Evolutionary conservation across 1,139 yeast species (phyloP).

Genomic region (Tardiomyces blankii): DNA sequence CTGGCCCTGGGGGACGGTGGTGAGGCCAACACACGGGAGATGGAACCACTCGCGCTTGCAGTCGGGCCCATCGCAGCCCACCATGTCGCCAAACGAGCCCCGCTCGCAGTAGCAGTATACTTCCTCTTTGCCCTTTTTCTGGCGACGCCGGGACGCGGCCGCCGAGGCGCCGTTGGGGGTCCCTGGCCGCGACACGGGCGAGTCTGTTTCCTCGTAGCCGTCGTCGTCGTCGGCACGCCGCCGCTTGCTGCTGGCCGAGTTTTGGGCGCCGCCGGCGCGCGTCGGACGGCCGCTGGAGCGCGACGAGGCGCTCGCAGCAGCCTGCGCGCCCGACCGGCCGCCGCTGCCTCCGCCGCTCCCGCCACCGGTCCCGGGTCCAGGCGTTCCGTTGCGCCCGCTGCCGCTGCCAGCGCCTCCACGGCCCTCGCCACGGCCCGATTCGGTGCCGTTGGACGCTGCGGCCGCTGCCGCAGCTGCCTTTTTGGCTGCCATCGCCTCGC

Average conservation of each 20-base stretch:
- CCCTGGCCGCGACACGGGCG: slow-evolving; percentile 9
- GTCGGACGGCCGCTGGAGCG: not conserved
- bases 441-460: not conserved
- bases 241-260: not conserved
- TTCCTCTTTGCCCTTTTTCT: slow-evolving; percentile 39
- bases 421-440: not conserved
- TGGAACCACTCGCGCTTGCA: slow-evolving; percentile 97
- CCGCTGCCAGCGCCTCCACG: not conserved
- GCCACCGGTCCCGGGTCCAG: not conserved
- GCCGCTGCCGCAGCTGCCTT: slow-evolving; percentile 35
- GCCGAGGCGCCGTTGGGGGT: slow-evolving; percentile 10
- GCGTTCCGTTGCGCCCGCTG: slow-evolving; percentile 1
- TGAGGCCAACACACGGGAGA: slow-evolving; percentile 86
- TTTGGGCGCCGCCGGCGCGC: not conserved
- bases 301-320: not conserved
- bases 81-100: slow-evolving; percentile 97
- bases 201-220: slow-evolving; percentile 4
- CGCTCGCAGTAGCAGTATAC: slow-evolving; percentile 93
- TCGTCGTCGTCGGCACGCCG: not conserved
- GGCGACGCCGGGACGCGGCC: slow-evolving; percentile 4
- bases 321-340: not conserved
- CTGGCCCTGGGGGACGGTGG: slow-evolving; percentile 86
- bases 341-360: not conserved
- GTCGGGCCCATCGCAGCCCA: slow-evolving; percentile 91
- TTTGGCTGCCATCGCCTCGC: slow-evolving; percentile 88